phyloP scores from a whole-genome alignment of 352 stramenopile species.

The Pythium oligandrum region DNA sequence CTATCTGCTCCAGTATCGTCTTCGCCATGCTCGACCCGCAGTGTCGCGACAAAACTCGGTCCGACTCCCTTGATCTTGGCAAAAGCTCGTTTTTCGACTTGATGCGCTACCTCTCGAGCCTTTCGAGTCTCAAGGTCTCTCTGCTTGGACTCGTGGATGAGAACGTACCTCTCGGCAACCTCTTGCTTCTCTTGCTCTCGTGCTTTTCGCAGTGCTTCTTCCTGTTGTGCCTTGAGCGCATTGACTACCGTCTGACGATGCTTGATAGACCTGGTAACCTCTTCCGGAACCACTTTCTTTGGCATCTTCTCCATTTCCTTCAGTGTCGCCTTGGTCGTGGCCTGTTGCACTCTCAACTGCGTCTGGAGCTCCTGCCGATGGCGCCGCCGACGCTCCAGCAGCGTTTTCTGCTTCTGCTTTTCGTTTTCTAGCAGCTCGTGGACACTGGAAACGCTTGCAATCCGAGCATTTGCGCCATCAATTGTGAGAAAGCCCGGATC shows the following conservation, averaged over 20 bases:
- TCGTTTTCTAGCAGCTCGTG: too few species aligned
- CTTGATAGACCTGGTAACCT: neutral
- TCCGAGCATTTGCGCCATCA: neutral
- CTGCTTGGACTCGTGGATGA: conserved; percentile 2
- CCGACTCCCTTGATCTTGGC: conserved; percentile 12
- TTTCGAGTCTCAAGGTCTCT: neutral
- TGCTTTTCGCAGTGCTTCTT: conserved; percentile 3
- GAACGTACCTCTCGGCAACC: conserved; percentile 2
- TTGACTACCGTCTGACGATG: too few species aligned
- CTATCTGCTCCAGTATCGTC: too few species aligned
- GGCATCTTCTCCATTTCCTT: neutral
- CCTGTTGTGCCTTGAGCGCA: neutral
- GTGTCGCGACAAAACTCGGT: conserved; percentile 12
- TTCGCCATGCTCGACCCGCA: conserved; percentile 5
- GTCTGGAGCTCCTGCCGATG: conserved; percentile 4
- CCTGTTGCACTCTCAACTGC: conserved; percentile 9
- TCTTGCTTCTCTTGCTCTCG: neutral
- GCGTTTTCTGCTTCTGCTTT: too few species aligned
- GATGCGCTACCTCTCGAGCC: neutral
- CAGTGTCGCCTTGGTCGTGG: conserved; percentile 10
- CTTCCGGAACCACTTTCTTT: neutral
- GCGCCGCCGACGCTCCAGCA: neutral
- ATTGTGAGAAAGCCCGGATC: neutral
- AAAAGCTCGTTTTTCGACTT: conserved; percentile 11
- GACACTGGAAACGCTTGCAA: too few species aligned